Evolutionary conservation across 2,329 filamentous ascomycete species (phyloP), one percentile per base, ranked within the genome.

Genomic region (Aulographum hederae): DNA sequence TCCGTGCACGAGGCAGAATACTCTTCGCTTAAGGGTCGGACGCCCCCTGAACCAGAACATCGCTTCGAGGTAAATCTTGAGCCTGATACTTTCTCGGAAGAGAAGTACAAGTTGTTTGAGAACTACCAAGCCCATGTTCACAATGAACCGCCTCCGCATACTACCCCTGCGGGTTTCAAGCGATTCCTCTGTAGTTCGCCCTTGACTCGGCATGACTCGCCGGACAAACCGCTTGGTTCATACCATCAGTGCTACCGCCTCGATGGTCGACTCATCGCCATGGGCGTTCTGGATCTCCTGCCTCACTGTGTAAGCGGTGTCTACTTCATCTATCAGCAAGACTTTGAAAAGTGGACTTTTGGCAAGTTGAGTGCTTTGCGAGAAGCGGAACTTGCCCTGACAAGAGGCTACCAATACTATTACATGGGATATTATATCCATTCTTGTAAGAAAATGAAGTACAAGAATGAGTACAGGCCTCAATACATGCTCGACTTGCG

Each of bases 401-500:
- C 86, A 44, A 60, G 59, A 4, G 73, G 69, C 0, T 84, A 85
- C 43, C 56, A 65, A 27, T 82, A 70, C 61, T 89, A 81, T 66
- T 89, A 86, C 52, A 75, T 76, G 71, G 71, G 80, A 4, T 86
- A 73, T 51, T 89, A 86, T 44, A 86, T 89, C 36, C 78, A 85
- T 48, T 71, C 58, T 33, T 86, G 79, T 44, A 62, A 67, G 32
- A 89, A 89, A 57, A 86, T 89, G 80, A 63, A 65, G 42, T 89
- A 89, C 58, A 89, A 89, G 57, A 76, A 73, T 35, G 75, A 84
- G 45, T 89, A 79, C 48, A 60, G 63, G 8, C 79, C 78, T 2
- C 77, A 82, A 45, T 69, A 74, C 43, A 64, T 89, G 8, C 61
- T 37, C 12, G 35, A 37, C 17, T 25, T 31, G 18, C 27, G 73